Conservation (phyloP, 768 basidiomycete species). For the Rhodotorula graminis region DNA sequence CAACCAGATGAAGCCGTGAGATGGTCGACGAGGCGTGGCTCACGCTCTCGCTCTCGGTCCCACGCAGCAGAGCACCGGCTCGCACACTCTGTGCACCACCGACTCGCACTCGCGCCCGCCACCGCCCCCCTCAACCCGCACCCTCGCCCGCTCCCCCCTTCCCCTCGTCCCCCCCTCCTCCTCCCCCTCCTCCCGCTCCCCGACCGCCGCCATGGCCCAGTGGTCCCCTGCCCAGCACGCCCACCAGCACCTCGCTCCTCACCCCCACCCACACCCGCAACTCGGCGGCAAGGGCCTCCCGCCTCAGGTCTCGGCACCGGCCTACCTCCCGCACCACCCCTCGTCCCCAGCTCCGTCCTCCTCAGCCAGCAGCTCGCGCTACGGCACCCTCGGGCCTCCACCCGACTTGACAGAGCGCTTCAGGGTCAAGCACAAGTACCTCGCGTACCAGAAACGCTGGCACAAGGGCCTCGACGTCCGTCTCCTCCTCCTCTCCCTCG, state of each 20-base stretch:
- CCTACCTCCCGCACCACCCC: not conserved
- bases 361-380: not conserved
- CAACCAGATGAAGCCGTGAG: too few species aligned
- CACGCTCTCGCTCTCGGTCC: too few species aligned
- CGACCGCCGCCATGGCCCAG: not conserved
- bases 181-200: too few species aligned
- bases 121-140: too few species aligned
- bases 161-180: too few species aligned
- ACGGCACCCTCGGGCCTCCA: not conserved
- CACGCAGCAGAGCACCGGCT: too few species aligned
- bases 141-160: too few species aligned
- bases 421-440: constrained; percentile 28
- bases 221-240: not conserved
- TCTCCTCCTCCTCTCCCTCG: not conserved
- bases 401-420: constrained; percentile 27
- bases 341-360: not conserved
- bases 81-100: too few species aligned
- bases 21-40: too few species aligned
- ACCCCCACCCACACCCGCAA: constrained; percentile 15
- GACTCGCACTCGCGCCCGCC: too few species aligned
- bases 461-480: constrained; percentile 7
- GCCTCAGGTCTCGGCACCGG: not conserved
- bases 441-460: constrained; percentile 9
- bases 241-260: not conserved
- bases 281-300: constrained; percentile 32